These are phyloP conservation scores for Eutrema salsugineum DNA, from an alignment of 441 rosid species.

Conservation along the genomic window DNA sequence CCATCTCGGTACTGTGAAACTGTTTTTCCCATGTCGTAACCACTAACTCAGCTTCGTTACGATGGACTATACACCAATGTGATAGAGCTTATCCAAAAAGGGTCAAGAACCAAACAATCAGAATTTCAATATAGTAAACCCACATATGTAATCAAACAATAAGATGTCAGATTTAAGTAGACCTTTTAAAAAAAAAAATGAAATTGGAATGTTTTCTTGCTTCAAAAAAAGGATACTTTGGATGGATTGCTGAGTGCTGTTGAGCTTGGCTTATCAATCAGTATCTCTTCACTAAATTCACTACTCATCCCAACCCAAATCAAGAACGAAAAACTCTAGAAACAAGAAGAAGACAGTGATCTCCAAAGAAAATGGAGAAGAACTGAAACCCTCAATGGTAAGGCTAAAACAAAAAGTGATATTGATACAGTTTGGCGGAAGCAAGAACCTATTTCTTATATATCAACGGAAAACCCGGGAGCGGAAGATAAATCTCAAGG, in stretches of 20 bases:
- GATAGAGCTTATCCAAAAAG: conserved; percentile 50
- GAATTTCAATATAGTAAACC: not conserved
- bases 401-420: not conserved
- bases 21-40: conserved; percentile 91
- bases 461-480: not conserved
- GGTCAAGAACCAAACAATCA: not conserved
- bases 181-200: not conserved
- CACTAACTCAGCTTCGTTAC: conserved; percentile 69
- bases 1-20: conserved; percentile 59
- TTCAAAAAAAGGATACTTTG: conserved; percentile 55
- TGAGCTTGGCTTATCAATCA: conserved; percentile 90
- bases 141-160: not conserved
- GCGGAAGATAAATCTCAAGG: not conserved
- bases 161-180: not conserved
- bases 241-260: conserved; percentile 85
- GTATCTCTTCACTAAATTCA: conserved; percentile 77
- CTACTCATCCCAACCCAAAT: conserved; percentile 65
- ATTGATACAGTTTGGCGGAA: not conserved
- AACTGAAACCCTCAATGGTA: not conserved
- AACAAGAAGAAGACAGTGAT: not conserved
- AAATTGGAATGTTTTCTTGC: not conserved
- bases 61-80: conserved; percentile 85
- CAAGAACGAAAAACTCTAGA: not conserved
- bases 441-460: not conserved
- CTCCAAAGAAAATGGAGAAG: not conserved